Conservation (phyloP, 2,329 filamentous ascomycete species). For the Stachybotrys echinatus region DNA sequence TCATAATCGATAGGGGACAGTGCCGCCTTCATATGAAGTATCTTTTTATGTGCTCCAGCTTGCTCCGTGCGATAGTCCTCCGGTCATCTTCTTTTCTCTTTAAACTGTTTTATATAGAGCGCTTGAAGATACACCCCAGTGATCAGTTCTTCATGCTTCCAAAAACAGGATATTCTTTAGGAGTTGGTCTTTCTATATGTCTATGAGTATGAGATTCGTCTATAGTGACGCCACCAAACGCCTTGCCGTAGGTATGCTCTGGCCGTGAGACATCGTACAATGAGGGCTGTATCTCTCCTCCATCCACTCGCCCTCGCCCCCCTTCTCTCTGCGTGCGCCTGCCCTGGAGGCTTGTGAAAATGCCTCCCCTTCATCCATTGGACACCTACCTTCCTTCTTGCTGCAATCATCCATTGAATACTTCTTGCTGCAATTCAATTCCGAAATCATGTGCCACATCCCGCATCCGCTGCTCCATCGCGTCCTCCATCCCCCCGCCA, state of each 20-base stretch:
- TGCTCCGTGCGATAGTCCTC: no score
- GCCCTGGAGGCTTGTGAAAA: neutral
- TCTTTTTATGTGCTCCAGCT: no score
- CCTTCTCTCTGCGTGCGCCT: no score
- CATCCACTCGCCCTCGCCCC: no score
- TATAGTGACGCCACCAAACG: neutral
- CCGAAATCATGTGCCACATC: constrained; percentile 87
- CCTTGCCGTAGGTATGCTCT: neutral
- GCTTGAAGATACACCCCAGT: no score
- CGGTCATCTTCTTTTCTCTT: no score
- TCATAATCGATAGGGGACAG: no score
- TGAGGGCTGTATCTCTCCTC: no score
- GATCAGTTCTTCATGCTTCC: no score
- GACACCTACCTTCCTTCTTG: neutral
- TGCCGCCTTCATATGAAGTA: no score
- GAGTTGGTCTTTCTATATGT: neutral
- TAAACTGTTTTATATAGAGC: no score
- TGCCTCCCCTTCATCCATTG: constrained; percentile 4
- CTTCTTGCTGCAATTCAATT: constrained; percentile 79
- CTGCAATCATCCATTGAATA: constrained; percentile 69
- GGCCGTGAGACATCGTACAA: neutral
- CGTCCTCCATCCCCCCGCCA: constrained; percentile 88
- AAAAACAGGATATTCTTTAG: neutral
- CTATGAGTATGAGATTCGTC: neutral
- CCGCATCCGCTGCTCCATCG: constrained; percentile 83